Evolutionary conservation across 108 stramenopile genomes (phyloP).

Genomic region (Bacterosira constricta): DNA sequence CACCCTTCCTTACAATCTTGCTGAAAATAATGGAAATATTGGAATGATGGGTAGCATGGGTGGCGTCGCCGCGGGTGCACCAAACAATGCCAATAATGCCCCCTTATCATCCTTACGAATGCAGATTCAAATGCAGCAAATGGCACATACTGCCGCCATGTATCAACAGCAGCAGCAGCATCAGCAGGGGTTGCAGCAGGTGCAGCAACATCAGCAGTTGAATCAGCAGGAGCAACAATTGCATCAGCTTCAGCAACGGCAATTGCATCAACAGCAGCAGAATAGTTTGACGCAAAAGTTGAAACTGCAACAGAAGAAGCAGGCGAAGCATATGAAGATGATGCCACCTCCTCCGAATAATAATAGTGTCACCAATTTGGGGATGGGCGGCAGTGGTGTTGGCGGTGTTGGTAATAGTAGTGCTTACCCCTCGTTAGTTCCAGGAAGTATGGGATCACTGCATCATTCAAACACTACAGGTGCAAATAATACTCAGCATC

Average conservation of each 20-base stretch:
- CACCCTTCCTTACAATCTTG: background rate
- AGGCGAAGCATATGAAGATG: too few relatives aligned
- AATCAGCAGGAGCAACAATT: conserved; percentile 1
- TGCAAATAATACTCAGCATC: background rate
- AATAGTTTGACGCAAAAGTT: too few relatives aligned
- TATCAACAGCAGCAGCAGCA: conserved; percentile 21
- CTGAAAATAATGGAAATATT: conserved; percentile 6
- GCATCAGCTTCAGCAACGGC: conserved; percentile 12
- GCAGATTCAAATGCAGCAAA: conserved; percentile 41
- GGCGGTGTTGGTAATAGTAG: too few relatives aligned
- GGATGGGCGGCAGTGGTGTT: too few relatives aligned
- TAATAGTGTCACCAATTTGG: too few relatives aligned
- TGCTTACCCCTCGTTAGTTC: conserved; percentile 30
- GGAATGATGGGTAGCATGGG: conserved; percentile 29
- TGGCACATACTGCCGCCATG: background rate
- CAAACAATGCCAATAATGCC: conserved; percentile 12
- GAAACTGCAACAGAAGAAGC: too few relatives aligned
- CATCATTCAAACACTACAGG: conserved; percentile 26
- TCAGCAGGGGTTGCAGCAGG: background rate
- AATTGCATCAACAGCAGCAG: conserved; percentile 26
- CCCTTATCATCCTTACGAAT: conserved; percentile 18
- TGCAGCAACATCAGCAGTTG: background rate
- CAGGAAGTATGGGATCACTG: conserved; percentile 18
- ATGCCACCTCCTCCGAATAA: conserved; percentile 26
- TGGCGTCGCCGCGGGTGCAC: conserved; percentile 22